Base-by-base conservation (phyloP, 2,329 filamentous ascomycete species). In the Curvularia hawaiiensis region DNA sequence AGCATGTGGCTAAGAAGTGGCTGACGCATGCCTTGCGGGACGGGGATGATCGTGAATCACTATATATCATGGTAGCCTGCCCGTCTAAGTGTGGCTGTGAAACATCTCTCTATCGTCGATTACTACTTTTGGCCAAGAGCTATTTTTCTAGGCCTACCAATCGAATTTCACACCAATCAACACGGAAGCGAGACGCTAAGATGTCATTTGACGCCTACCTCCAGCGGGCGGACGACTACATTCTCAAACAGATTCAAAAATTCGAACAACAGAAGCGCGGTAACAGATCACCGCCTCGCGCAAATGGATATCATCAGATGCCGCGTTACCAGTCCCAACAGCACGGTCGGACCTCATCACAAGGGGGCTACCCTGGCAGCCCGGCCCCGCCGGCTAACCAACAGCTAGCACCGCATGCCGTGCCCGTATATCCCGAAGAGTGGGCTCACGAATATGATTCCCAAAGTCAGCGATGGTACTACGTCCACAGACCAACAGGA, bases 361-460 rank as follows among this genome's bases (percentile, higher is more conserved):
- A 59, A 39, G 41, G 45, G 16, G 44, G 54, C 11, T 49, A 49
- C 12, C 39, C 53, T 8, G 35, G 49, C 18, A 61, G 52, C 40
- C 55, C 59, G 20, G 53, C 26, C 28, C 55, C 44, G 16, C 52
- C 41, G 48, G 53, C 10, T 40, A 52, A 49, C 54, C 56, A 48
- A 41, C 64, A 66, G n/a, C 63, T 43, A 66, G 12, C 62, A 64
- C 20, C 66, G 62, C 20, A 57, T 56, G 12, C 59, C 56, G 52
- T n/a, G 16, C 33, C 14, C 78, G 86, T 9, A 69, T 78, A 30
- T 46, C 67, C 69, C 1, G 59, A 61, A 11, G 87, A 86, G 62
- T 90, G 87, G 87, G 75, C 79, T 30, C 79, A 85, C 20, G 83
- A 88, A 71, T 90, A 82, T 72, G 87, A 90, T 65, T 80, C 83